Evolutionary conservation across 129 eudicot species (phyloP), one percentile per base, ranked within the genome.

Genomic region (Solidago caesia): DNA sequence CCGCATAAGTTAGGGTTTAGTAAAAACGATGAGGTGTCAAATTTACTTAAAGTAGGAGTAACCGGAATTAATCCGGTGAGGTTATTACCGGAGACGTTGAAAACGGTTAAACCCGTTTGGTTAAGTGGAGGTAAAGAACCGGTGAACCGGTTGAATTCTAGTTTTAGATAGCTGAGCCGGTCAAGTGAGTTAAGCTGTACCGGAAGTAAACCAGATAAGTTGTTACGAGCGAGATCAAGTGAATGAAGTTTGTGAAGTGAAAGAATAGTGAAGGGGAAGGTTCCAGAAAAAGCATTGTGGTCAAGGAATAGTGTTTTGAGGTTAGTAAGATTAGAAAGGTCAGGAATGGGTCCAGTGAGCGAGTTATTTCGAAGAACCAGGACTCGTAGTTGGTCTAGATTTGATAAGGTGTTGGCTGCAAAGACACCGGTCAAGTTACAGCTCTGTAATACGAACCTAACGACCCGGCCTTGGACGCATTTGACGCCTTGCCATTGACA

Each of bases 401-500:
- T 75, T 44, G 87, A 49, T 25, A 90, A 67, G 8, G 96, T 71
- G 59, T 84, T 76, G 63, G 87, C 71, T 14, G 88, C 44, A 78
- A 92, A 82, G 59, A 59, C n/a, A 42, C 98, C 98, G 0, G 85
- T 82, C 10, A 92, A 81, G 73, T 74, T 79, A 44, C 57, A 72
- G 56, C 81, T 60, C 7, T 77, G 88, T 8, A 92, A 79, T 13
- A 63, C 83, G 79, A 80, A 77, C 12, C 96, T 95, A 6, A 92
- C 92, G 5, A 92, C 89, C 3, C 96, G 89, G 68, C 89, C 87
- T 67, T 88, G 92, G 1, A 71, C 89, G 55, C 96, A 92, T 15
- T 92, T 90, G 9, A 85, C 96, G 0, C 98, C 98, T 67, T 70
- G 95, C 98, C 98, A 92, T 12, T 79, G 87, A 64, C 98, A 92